Evolutionary conservation across 2,329 filamentous ascomycete species (phyloP).

Genomic region (Pseudophaeomoniella oleicola): DNA sequence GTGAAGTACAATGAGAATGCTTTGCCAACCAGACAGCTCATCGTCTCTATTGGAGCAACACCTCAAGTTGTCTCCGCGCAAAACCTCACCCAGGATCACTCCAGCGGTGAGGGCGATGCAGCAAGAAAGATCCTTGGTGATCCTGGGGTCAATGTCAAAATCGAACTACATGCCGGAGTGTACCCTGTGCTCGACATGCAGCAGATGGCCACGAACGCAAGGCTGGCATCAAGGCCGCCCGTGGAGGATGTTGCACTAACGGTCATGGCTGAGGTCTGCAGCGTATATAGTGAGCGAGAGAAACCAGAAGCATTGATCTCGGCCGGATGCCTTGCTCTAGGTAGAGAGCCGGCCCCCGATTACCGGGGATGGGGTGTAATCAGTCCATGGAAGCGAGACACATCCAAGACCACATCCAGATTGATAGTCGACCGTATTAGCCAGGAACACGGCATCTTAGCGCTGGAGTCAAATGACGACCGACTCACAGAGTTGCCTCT

Average conservation of each 20-base stretch:
- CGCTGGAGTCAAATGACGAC: conserved; percentile 37
- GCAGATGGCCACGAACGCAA: conserved; percentile 58
- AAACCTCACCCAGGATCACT: conserved; percentile 21
- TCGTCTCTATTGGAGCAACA: conserved; percentile 61
- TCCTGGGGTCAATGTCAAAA: conserved; percentile 21
- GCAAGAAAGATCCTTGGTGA: conserved; percentile 20
- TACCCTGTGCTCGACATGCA: conserved; percentile 67
- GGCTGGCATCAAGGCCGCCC: conserved; percentile 19
- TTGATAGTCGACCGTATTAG: conserved; percentile 40
- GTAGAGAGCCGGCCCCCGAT: conserved; percentile 55
- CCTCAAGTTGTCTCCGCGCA: conserved; percentile 57
- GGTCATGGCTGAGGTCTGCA: conserved; percentile 57
- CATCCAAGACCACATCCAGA: conserved; percentile 18
- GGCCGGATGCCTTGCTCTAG: conserved; percentile 55
- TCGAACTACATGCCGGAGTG: conserved; percentile 64
- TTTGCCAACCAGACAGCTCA: conserved; percentile 18
- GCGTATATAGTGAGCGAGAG: conserved; percentile 44
- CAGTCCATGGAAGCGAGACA: conserved; percentile 37
- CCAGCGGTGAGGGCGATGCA: conserved; percentile 9
- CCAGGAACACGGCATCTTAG: conserved; percentile 65
- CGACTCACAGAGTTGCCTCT: conserved; percentile 29
- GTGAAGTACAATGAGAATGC: conserved; percentile 11
- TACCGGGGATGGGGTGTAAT: conserved; percentile 61
- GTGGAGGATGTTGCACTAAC: conserved; percentile 48
- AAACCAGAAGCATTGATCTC: conserved; percentile 53